Base-by-base conservation (phyloP, 768 basidiomycete genomes). In the Xerocomus brunneocitrinus region DNA sequence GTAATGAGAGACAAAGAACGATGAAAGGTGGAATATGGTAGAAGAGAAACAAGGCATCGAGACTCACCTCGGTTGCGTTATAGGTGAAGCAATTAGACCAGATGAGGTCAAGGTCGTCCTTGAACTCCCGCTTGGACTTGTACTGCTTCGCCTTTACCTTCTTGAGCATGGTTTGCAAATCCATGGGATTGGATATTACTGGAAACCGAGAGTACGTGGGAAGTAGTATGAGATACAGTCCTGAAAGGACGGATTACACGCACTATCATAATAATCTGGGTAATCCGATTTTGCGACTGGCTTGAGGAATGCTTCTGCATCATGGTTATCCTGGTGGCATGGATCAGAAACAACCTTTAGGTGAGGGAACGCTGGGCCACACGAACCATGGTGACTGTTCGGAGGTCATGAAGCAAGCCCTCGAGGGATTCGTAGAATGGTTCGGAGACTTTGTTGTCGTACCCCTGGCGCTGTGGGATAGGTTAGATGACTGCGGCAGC, bases 141-240 rank as follows among this genome's bases (percentile, higher is more conserved):
- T 97, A 98, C 45, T 83, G 79, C 67, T 89, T 91, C 54, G 80
- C 76, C 74, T 97, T 98, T 67, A 98, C 88, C 72, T 95, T 95
- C 79, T 85, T 92, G 48, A 87, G 78, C 81, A 99, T 89, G 0
- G 94, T 89, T 56, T 85, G 84, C 41, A 98, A 77, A 74, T 99
- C 97, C 97, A 99, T 99, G 5, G 97, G 94, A 57, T 84, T 84
- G 51, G 85, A 73, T 69, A 99, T 97, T 60, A 95, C 97, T 98
- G 64, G 10, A 22, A 59, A 47, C 16, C 51, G 19, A 42, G 43
- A 13, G n/a, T 5, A 24, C 42, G 13, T 9, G 22, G 22, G 31
- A 13, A 32, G 7, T 14, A 36, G 49, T 36, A 56, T 61, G 53
- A 54, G 32, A 49, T 19, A 38, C 42, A 32, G 40, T 1, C 42